These are phyloP conservation scores for Geotrichum reessii DNA, from an alignment of 1,139 yeast genomes.

Conservation along the genomic window DNA sequence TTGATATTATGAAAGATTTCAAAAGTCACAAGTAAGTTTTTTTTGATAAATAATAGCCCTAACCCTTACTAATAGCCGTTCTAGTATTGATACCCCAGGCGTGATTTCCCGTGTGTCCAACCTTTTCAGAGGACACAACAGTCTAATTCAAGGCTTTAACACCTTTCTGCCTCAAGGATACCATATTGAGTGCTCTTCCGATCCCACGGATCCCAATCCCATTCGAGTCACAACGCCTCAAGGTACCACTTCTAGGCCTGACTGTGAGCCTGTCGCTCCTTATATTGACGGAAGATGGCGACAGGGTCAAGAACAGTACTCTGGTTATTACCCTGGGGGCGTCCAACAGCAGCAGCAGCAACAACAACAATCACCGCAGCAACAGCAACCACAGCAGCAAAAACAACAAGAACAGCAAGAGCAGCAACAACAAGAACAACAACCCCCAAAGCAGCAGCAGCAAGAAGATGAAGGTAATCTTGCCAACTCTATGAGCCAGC, in stretches of 20 bases:
- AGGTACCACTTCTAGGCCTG: conserved; percentile 74
- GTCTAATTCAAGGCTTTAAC: conserved; percentile 91
- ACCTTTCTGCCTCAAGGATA: conserved; percentile 97
- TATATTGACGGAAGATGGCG: conserved; percentile 19
- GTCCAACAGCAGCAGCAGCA: conserved; percentile 11
- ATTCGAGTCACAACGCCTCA: conserved; percentile 93
- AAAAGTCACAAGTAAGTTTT: conserved; percentile 69
- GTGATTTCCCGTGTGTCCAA: conserved; percentile 93
- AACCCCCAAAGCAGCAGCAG: background rate
- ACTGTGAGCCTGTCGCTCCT: conserved; percentile 33
- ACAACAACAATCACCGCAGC: conserved; percentile 7
- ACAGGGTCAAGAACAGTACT: conserved; percentile 7
- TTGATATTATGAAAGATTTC: conserved; percentile 97
- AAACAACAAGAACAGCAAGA: conserved; percentile 13
- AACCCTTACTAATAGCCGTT: conserved; percentile 6
- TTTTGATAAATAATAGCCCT: background rate
- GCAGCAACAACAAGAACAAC: conserved; percentile 11
- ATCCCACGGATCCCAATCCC: conserved; percentile 87
- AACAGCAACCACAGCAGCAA: background rate
- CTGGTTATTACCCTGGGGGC: conserved; percentile 6
- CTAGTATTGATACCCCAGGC: conserved; percentile 92
- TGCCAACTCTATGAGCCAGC: conserved; percentile 35
- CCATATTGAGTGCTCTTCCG: conserved; percentile 83
- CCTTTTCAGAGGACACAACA: conserved; percentile 86
- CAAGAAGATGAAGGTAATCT: conserved; percentile 4